Conservation (phyloP, 805 yeast genomes). For the Teunomyces kruisii region DNA sequence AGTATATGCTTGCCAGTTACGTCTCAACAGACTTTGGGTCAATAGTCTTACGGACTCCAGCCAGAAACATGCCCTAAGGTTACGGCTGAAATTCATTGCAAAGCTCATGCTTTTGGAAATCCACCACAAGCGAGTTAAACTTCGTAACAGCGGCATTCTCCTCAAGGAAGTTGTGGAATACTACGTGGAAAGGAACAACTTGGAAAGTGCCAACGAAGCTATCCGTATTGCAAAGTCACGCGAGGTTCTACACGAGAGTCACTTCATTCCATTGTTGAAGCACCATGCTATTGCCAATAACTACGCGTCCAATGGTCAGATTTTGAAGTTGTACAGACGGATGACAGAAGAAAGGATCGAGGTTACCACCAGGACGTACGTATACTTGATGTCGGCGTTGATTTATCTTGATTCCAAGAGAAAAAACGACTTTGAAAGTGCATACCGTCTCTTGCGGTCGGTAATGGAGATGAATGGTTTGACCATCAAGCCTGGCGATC, state of each 20-base stretch:
- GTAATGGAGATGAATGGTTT: slow-evolving; percentile 35
- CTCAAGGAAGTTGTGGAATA: slow-evolving; percentile 28
- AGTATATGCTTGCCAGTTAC: slow-evolving; percentile 27
- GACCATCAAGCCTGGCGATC: slow-evolving; percentile 6
- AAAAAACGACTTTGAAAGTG: slow-evolving; percentile 25
- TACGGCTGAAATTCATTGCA: slow-evolving; percentile 13
- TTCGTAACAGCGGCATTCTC: slow-evolving; percentile 13
- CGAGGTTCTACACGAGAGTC: slow-evolving; percentile 22
- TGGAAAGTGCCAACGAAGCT: slow-evolving; percentile 20
- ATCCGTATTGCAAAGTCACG: slow-evolving; percentile 16
- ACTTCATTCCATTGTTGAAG: slow-evolving; percentile 31
- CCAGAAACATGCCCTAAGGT: slow-evolving; percentile 8
- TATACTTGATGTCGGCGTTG: slow-evolving; percentile 30
- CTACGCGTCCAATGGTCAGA: slow-evolving; percentile 19
- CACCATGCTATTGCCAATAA: slow-evolving; percentile 16
- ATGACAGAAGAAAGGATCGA: slow-evolving; percentile 29
- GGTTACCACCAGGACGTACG: slow-evolving; percentile 29
- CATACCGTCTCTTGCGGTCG: slow-evolving; percentile 27
- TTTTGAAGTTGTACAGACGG: slow-evolving; percentile 30
- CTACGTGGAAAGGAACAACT: slow-evolving; percentile 14
- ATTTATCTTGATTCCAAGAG: slow-evolving; percentile 22
- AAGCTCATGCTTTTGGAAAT: slow-evolving; percentile 10
- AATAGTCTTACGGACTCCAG: slow-evolving; percentile 10
- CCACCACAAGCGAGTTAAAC: slow-evolving; percentile 8
- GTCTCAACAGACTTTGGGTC: slow-evolving; percentile 32